Percentiles rank a stretch among this genome's conserved stretches.
Conservation (phyloP, 768 basidiomycete species). For the Mycena metata region DNA sequence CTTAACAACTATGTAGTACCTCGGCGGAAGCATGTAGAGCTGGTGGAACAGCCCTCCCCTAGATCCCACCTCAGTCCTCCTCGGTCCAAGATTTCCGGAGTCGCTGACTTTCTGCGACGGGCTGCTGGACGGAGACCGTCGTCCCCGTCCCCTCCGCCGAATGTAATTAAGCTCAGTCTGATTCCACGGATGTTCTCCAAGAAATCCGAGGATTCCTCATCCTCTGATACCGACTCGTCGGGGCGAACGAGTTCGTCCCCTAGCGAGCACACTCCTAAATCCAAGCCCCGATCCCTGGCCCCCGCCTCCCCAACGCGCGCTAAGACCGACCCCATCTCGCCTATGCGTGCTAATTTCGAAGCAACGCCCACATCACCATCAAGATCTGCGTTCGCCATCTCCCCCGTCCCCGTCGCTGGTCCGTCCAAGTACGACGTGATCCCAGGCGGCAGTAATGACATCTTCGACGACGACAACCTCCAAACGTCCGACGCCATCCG, state of each 20-base stretch:
- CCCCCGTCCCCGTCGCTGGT: no score
- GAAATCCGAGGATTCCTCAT: constrained; percentile 49
- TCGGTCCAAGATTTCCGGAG: constrained; percentile 43
- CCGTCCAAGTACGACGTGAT: constrained; percentile 39
- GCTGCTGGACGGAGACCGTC: constrained; percentile 52
- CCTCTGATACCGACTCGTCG: constrained; percentile 43
- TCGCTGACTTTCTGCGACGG: constrained; percentile 55
- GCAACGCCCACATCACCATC: constrained; percentile 36
- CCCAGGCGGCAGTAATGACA: constrained; percentile 45
- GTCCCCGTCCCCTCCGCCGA: constrained; percentile 37
- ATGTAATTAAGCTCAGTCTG: constrained; percentile 46
- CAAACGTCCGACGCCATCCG: constrained; percentile 70
- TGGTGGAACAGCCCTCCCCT: constrained; percentile 22
- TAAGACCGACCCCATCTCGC: constrained; percentile 20
- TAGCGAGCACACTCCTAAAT: neutral
- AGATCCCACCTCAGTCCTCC: constrained; percentile 28
- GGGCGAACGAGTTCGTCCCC: constrained; percentile 35
- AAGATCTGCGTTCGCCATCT: constrained; percentile 40
- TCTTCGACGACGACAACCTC: constrained; percentile 68
- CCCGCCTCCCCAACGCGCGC: constrained; percentile 8
- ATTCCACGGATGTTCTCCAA: constrained; percentile 52
- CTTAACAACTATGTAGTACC: constrained; percentile 35
- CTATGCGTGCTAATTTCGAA: constrained; percentile 26
- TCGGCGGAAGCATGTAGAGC: constrained; percentile 41
- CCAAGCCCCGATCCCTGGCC: neutral